Base-by-base conservation (phyloP, 1,139 yeast species). In the Sugiyamaella neomexicana region DNA sequence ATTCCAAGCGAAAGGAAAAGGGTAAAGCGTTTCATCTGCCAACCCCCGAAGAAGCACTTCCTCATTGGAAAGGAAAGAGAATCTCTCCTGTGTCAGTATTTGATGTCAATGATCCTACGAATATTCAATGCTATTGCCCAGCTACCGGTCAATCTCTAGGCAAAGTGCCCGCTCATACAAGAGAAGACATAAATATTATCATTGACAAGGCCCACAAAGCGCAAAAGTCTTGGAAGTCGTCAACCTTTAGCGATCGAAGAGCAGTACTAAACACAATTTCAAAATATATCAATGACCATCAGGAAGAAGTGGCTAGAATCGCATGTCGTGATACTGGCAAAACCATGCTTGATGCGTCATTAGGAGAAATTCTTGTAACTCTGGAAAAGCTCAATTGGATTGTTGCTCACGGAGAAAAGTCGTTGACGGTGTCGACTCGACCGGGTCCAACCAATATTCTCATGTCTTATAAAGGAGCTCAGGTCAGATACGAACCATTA, bases 251-350 rank as follows among this genome's bases (percentile, higher is more conserved):
- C 32, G 77, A 84, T 60, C 79, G 97, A 61, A 77, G 89, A 59
- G 81, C 80, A 62, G 82, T 91, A 10, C 75, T 93, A 57, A 76
- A 80, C 57, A 85, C 97, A 0, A 76, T 93, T 56, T 80, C 81
- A 60, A 79, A 85, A 55, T 91, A 78, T 68, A 82, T 93, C 51
- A 71, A 87, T 53, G 85, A 84, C 52, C 85, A 93, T 69, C 99
- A 93, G 69, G 93, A 86, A 54, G 83, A 84, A 52, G 81, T 93
- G 49, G 96, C 96, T 2, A 77, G 96, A 50, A 86, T 93, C 7
- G 97, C 98, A 0, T 93, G 98, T 70, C 79, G 98, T 62, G 99
- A 93, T 68, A 86, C 96, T 29, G 99, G 99, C 36, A 93, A 93
- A 69, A 91, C 99, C 1, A 85, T 87, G 83, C 76, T 93, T 45